These are phyloP conservation scores for Metschnikowia vanudenii DNA, from an alignment of 805 yeast species.

Conservation along the genomic window DNA sequence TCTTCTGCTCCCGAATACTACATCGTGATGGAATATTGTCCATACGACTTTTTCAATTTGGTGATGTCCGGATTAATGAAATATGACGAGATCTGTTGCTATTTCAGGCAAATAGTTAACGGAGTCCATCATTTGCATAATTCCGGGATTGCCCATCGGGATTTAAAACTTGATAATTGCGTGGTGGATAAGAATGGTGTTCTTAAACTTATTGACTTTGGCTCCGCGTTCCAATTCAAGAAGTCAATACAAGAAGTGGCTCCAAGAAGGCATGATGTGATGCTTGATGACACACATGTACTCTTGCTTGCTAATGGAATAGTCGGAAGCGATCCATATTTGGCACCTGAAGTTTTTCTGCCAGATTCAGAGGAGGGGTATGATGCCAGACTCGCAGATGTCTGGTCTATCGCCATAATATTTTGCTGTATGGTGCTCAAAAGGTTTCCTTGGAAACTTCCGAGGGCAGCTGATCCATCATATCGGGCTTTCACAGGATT, in stretches of 20 bases:
- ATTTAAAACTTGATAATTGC: slow-evolving; percentile 89
- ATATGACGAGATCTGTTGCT: slow-evolving; percentile 68
- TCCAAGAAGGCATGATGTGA: slow-evolving; percentile 36
- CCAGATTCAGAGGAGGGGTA: slow-evolving; percentile 43
- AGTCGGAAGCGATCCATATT: slow-evolving; percentile 94
- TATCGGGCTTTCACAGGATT: slow-evolving; percentile 56
- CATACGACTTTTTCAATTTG: slow-evolving; percentile 85
- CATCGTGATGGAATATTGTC: slow-evolving; percentile 91
- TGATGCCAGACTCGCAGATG: slow-evolving; percentile 85
- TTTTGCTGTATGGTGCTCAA: slow-evolving; percentile 86
- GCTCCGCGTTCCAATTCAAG: slow-evolving; percentile 82
- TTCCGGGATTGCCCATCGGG: slow-evolving; percentile 90
- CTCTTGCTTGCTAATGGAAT: slow-evolving; percentile 71
- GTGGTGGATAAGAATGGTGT: slow-evolving; percentile 76
- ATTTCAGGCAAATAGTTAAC: slow-evolving; percentile 72
- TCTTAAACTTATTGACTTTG: slow-evolving; percentile 87
- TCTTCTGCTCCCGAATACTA: slow-evolving; percentile 37
- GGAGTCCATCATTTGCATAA: slow-evolving; percentile 78
- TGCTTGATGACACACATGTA: slow-evolving; percentile 32
- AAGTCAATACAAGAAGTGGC: slow-evolving; percentile 28
- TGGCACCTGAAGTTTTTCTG: slow-evolving; percentile 85
- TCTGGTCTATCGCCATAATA: slow-evolving; percentile 92
- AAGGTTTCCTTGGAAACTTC: slow-evolving; percentile 94
- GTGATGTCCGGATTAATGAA: slow-evolving; percentile 88
- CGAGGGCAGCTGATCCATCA: slow-evolving; percentile 72